Percentiles rank a stretch among this genome's conserved stretches.
phyloP scores from a whole-genome alignment of 2,329 filamentous ascomycete species.

The Cladobotryum mycophilum region DNA sequence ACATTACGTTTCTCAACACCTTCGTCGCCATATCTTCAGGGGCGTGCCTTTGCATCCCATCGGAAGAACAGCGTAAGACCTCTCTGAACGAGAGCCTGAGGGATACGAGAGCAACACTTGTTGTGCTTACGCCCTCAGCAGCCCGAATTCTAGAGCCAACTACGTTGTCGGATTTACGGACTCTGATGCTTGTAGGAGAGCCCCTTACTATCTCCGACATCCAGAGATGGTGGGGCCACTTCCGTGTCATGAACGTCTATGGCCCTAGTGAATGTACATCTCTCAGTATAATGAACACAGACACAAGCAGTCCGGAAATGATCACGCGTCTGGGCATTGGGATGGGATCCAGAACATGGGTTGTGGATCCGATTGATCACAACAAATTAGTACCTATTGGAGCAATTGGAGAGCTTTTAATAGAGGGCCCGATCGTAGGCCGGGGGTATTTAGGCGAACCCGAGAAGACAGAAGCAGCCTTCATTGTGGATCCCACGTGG shows the following conservation, averaged over 20 bases:
- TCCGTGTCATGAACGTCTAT: conserved; percentile 10
- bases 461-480: conserved; percentile 20
- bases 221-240: not conserved
- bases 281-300: not conserved
- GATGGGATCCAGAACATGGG: conserved; percentile 15
- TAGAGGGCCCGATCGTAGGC: conserved; percentile 21
- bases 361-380: conserved; percentile 18
- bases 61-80: not conserved
- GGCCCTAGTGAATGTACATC: conserved; percentile 11
- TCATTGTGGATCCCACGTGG: conserved; percentile 23
- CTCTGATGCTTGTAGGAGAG: not conserved
- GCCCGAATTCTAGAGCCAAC: conserved; percentile 3
- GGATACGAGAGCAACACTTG: not conserved
- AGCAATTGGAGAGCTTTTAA: conserved; percentile 20
- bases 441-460: conserved; percentile 19
- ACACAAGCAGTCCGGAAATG: not conserved
- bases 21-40: conserved; percentile 11
- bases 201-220: not conserved
- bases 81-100: not conserved
- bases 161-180: not conserved
- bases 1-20: conserved; percentile 6
- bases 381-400: conserved; percentile 18
- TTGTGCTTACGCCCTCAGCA: conserved; percentile 1
- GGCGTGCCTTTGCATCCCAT: conserved; percentile 3
- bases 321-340: conserved; percentile 5